Conservation (phyloP, 106 monocot species). For the Acorus gramineus region DNA sequence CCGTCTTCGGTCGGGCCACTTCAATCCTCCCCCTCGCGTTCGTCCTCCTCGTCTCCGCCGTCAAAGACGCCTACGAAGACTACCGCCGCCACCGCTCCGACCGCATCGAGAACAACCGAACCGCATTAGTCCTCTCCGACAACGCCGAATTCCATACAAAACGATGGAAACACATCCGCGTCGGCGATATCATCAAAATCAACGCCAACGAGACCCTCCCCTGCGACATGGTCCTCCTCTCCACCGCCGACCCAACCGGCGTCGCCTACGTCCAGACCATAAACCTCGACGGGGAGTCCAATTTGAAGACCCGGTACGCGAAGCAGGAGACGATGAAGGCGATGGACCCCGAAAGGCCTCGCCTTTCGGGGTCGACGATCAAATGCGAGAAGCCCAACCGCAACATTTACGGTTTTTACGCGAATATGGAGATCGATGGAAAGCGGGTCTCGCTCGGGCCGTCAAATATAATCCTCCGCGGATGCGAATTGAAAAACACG, state of each 20-base stretch:
- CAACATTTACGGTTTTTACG: constrained; percentile 85
- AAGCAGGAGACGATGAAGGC: constrained; percentile 37
- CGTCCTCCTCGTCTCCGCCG: constrained; percentile 79
- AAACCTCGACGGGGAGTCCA: constrained; percentile 89
- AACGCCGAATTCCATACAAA: constrained; percentile 33
- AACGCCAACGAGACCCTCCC: constrained; percentile 53
- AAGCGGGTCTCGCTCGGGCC: constrained; percentile 56
- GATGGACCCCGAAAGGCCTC: too few species aligned
- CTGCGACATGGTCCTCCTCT: constrained; percentile 75
- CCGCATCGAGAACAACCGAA: constrained; percentile 65
- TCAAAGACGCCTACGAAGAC: constrained; percentile 90
- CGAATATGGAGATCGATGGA: constrained; percentile 54
- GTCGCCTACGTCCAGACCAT: constrained; percentile 90
- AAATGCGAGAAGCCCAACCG: constrained; percentile 75
- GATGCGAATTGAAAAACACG: constrained; percentile 90
- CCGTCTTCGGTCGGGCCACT: constrained; percentile 73
- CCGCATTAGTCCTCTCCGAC: constrained; percentile 20
- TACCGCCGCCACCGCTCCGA: constrained; percentile 82
- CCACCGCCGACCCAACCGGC: constrained; percentile 81
- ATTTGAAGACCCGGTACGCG: constrained; percentile 90
- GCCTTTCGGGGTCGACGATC: constrained; percentile 13
- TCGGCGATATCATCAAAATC: constrained; percentile 55
- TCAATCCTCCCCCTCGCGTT: constrained; percentile 78
- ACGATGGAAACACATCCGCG: constrained; percentile 58
- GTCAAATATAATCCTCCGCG: constrained; percentile 62